phyloP scores from a whole-genome alignment of 2,329 filamentous ascomycete genomes.

The Leptosphaerulina australis region DNA sequence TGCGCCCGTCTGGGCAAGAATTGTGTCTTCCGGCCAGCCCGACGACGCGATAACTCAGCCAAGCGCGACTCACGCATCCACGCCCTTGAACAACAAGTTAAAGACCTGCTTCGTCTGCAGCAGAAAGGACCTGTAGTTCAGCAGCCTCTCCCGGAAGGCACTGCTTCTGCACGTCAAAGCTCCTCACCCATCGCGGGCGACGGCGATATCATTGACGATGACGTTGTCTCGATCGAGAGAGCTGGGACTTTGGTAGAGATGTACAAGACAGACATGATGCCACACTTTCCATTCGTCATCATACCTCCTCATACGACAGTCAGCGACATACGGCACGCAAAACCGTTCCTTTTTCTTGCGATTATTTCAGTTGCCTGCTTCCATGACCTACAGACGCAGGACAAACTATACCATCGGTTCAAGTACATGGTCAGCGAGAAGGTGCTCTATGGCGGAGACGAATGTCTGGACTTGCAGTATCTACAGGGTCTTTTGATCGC shows the following conservation, averaged over 20 bases:
- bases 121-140: conserved; percentile 25
- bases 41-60: conserved; percentile 45
- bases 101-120: conserved; percentile 34
- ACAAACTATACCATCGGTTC: conserved; percentile 40
- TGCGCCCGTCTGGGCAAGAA: conserved; percentile 47
- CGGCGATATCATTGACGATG: conserved; percentile 39
- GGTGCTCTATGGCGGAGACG: conserved; percentile 38
- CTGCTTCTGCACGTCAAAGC: conserved; percentile 7
- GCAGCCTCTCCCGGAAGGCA: conserved; percentile 29
- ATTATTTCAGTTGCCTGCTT: conserved; percentile 40
- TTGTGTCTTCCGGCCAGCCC: conserved; percentile 46
- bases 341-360: conserved; percentile 39
- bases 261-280: conserved; percentile 46
- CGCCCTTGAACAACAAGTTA: conserved; percentile 46
- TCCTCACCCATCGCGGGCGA: conserved; percentile 23
- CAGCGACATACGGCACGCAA: conserved; percentile 34
- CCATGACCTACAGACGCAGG: conserved; percentile 44
- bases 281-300: conserved; percentile 49
- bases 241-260: conserved; percentile 37
- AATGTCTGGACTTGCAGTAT: conserved; percentile 36
- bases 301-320: conserved; percentile 34
- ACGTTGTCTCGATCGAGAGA: conserved; percentile 34
- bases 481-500: conserved; percentile 38
- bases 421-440: conserved; percentile 39
- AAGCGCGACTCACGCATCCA: conserved; percentile 49